phyloP scores from a whole-genome alignment of 2,329 filamentous ascomycete genomes.

The Fusarium chlamydosporum region DNA sequence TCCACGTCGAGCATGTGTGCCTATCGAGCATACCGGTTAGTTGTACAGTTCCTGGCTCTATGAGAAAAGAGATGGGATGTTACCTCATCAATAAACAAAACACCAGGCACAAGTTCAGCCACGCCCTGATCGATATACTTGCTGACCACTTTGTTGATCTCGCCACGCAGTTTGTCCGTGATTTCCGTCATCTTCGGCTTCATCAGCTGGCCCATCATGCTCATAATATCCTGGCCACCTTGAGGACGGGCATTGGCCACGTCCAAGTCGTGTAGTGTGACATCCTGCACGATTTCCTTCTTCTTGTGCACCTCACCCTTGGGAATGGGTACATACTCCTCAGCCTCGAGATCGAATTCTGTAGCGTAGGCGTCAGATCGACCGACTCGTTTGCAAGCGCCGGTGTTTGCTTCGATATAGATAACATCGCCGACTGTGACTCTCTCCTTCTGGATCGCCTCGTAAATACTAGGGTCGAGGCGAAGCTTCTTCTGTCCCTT shows the following conservation, averaged over 20 bases:
- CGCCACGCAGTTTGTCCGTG: constrained; percentile 92
- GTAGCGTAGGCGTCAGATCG: constrained; percentile 97
- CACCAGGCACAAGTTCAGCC: constrained; percentile 96
- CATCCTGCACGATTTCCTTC: constrained; percentile 99
- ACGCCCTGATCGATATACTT: constrained; percentile 99
- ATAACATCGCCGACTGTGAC: constrained; percentile 97
- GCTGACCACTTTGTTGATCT: constrained; percentile 99
- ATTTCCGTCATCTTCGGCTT: constrained; percentile 99
- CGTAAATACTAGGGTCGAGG: constrained; percentile 97
- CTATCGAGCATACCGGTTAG: constrained; percentile 62
- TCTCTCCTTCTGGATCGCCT: constrained; percentile 98
- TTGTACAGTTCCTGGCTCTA: constrained; percentile 37
- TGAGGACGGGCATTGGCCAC: constrained; percentile 95
- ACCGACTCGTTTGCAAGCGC: constrained; percentile 96
- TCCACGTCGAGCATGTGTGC: constrained; percentile 99
- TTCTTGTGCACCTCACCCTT: constrained; percentile 99
- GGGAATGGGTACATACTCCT: constrained; percentile 98
- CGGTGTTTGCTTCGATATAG: constrained; percentile 99
- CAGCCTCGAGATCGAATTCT: constrained; percentile 97
- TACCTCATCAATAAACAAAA: constrained; percentile 99
- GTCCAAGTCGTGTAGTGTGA: constrained; percentile 96
- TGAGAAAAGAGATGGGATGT: constrained; percentile 38
- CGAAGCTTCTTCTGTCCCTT: constrained; percentile 98
- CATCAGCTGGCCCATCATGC: constrained; percentile 99
- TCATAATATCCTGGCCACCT: constrained; percentile 99